Evolutionary conservation across 192 early-diverging fungal species (phyloP).

Genomic region (Backusella mclennaniae): DNA sequence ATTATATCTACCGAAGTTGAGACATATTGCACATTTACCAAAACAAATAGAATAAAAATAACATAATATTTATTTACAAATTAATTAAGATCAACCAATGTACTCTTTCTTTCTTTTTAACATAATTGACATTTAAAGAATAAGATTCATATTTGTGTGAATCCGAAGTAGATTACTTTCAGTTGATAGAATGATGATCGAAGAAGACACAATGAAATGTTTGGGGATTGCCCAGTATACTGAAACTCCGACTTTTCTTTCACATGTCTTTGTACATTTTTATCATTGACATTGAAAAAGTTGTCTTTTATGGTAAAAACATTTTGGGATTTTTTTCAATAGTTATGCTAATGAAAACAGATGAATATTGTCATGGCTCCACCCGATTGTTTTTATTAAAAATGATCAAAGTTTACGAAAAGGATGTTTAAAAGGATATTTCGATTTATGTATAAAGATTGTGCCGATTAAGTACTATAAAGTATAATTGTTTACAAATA

Average conservation of each 20-base stretch:
- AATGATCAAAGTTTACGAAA: background rate
- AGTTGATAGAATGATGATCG: background rate
- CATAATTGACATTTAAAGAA: background rate
- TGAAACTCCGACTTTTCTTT: background rate
- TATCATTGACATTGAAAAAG: background rate
- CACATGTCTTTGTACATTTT: background rate
- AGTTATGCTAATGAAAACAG: background rate
- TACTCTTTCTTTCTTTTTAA: background rate
- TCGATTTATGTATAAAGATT: too few relatives aligned
- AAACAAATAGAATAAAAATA: background rate
- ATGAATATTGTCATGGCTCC: background rate
- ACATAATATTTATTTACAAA: background rate
- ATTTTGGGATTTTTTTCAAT: background rate
- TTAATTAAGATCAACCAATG: background rate
- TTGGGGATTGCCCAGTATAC: background rate
- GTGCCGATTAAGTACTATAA: too few relatives aligned
- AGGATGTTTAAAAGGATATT: too few relatives aligned
- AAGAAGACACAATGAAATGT: background rate
- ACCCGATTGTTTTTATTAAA: background rate
- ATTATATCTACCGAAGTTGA: too few relatives aligned
- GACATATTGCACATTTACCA: too few relatives aligned
- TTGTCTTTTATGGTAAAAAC: background rate
- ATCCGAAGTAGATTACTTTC: background rate
- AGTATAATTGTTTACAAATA: too few relatives aligned
- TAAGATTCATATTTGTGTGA: background rate